Base-by-base conservation (phyloP, 2,329 filamentous ascomycete species). In the Decorospora gaudefroyi region DNA sequence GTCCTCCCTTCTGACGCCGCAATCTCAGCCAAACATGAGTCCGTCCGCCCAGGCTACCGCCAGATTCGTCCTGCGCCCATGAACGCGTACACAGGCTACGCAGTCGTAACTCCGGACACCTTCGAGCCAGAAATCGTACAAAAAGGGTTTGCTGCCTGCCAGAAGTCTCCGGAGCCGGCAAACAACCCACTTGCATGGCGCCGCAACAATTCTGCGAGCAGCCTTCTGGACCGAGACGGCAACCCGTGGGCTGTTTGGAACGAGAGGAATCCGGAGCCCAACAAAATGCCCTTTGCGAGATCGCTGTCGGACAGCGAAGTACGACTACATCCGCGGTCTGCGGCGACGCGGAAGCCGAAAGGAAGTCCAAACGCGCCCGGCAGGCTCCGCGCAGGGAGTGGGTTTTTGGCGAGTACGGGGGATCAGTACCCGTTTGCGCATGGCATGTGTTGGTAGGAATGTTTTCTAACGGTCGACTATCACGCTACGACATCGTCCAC, bases 141-240 rank as follows among this genome's bases (percentile, higher is more conserved):
- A 6, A 29, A 22, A n/a, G 55, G 50, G n/a, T 58, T 60, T 23
- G 23, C 13, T 4, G 39, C 17, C n/a, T n/a, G n/a, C n/a, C n/a
- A n/a, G n/a, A n/a, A n/a, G n/a, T n/a, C n/a, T n/a, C n/a, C n/a
- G n/a, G n/a, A 15, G 29, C 16, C 4, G 27, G 16, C 13, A 29
- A n/a, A 3, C n/a, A 11, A 11, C 17, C 28, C 47, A 12, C 16
- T 29, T 6, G 16, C 18, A 2, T 6, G 21, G 16, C 32, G 32
- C 8, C 37, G 34, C n/a, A 38, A 27, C 7, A 34, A 49, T 17
- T 41, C 43, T 11, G 32, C 36, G 1, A 37, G 23, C 5, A 42
- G 17, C 9, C 19, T 54, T 3, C 39, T 59, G 1, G 43, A 57
- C 16, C 46, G 46, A 4, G 28, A 46, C 6, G 34, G 25, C 1